These are phyloP conservation scores for Fereydounia khargensis DNA, from an alignment of 1,284 basidiomycete genomes.

Conservation along the genomic window DNA sequence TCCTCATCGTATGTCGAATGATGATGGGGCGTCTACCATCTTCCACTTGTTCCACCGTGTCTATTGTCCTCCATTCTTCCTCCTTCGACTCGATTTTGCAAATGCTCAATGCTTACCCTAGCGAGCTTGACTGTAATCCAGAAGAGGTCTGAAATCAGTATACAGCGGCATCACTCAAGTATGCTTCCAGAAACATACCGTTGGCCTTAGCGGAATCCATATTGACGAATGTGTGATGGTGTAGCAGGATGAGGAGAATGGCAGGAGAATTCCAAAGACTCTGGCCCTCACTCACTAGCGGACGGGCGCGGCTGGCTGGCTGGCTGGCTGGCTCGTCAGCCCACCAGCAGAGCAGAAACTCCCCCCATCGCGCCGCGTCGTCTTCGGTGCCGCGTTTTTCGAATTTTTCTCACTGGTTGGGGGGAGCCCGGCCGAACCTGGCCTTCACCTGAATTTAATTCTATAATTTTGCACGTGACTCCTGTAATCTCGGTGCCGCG, in stretches of 20 bases:
- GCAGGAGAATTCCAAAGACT: not conserved
- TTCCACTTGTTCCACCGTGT: not conserved
- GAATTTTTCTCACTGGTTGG: not conserved
- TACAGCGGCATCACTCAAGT: not conserved
- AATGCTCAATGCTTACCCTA: constrained; percentile 30
- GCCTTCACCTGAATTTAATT: too few species aligned
- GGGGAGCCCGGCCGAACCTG: too few species aligned
- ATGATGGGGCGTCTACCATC: not conserved
- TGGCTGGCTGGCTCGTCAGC: too few species aligned
- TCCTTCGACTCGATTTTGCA: constrained; percentile 1
- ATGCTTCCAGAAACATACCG: constrained; percentile 1
- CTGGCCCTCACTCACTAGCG: not conserved
- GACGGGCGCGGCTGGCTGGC: not conserved
- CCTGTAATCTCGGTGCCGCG: too few species aligned
- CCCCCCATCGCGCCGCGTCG: too few species aligned
- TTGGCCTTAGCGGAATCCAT: constrained; percentile 43
- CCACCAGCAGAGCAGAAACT: too few species aligned
- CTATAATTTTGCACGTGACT: too few species aligned
- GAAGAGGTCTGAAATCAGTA: not conserved
- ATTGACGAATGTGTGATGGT: constrained; percentile 10
- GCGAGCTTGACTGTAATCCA: constrained; percentile 26
- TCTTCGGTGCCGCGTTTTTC: not conserved
- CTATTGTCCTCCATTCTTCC: not conserved
- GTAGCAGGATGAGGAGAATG: not conserved
- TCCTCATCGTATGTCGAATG: not conserved